Conservation (phyloP, 768 basidiomycete species). For the Imleria badia region DNA sequence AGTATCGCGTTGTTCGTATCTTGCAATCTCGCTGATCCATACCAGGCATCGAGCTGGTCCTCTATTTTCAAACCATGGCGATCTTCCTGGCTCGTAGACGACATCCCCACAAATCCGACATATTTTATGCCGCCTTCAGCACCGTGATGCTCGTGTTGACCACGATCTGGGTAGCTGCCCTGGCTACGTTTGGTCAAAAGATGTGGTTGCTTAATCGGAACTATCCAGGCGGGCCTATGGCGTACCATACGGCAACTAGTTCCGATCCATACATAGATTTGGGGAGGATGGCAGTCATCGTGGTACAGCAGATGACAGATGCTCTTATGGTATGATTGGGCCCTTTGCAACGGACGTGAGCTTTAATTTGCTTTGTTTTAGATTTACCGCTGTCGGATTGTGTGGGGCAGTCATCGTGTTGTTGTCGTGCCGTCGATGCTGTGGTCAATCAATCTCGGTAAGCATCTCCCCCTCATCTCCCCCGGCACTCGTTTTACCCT, state of each 20-base stretch:
- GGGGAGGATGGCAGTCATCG: not conserved
- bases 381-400: slow-evolving; percentile 38
- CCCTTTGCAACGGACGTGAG: not conserved
- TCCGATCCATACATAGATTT: not conserved
- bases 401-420: slow-evolving; percentile 28
- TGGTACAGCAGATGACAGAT: slow-evolving; percentile 34
- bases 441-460: slow-evolving; percentile 18
- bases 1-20: not conserved
- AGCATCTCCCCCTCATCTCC: not conserved
- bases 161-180: slow-evolving; percentile 26
- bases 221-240: slow-evolving; percentile 32
- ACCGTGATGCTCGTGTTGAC: slow-evolving; percentile 22
- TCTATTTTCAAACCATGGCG: slow-evolving; percentile 18
- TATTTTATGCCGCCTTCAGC: slow-evolving; percentile 17
- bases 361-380: slow-evolving; percentile 10
- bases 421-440: slow-evolving; percentile 14
- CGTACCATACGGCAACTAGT: not conserved
- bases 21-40: not conserved
- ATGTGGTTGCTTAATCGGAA: slow-evolving; percentile 33
- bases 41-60: slow-evolving; percentile 14
- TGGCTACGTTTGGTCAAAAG: slow-evolving; percentile 13
- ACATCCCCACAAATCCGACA: slow-evolving; percentile 4
- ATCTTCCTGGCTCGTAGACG: not conserved
- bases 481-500: not conserved
- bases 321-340: slow-evolving; percentile 18